Conservation (phyloP, 192 early-diverging fungal genomes). For the Entophlyctis luteolus region DNA sequence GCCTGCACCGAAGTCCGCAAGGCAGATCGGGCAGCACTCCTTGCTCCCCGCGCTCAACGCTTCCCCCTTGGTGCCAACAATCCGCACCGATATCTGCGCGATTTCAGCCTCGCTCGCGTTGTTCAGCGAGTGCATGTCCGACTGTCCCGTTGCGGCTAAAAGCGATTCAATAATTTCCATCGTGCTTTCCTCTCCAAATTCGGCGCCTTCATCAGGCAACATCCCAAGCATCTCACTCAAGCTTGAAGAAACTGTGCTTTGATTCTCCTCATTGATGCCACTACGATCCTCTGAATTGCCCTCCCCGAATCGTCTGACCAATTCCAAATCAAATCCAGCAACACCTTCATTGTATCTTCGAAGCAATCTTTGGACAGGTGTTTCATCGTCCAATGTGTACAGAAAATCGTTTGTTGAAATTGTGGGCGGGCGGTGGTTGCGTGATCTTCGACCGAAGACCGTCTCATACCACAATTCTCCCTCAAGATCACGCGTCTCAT, state of each 20-base stretch:
- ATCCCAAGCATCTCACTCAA: background rate
- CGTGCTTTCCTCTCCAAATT: background rate
- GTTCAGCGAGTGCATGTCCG: background rate
- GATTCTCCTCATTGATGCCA: background rate
- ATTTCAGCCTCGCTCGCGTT: background rate
- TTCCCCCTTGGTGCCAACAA: background rate
- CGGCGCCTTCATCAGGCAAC: background rate
- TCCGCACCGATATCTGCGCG: constrained; percentile 1
- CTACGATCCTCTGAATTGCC: background rate
- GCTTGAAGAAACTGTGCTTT: background rate
- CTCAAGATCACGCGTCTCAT: background rate
- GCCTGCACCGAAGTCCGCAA: constrained; percentile 20
- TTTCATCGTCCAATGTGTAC: constrained; percentile 7
- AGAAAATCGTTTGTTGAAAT: background rate
- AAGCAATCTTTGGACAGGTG: constrained; percentile 20
- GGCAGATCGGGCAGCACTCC: constrained; percentile 25
- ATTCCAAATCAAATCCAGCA: constrained; percentile 8
- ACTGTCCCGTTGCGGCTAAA: too few relatives aligned
- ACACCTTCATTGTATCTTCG: constrained; percentile 13
- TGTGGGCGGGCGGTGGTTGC: background rate
- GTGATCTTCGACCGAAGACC: constrained; percentile 22
- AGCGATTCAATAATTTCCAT: constrained; percentile 7
- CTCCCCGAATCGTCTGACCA: constrained; percentile 3
- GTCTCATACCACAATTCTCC: constrained; percentile 13
- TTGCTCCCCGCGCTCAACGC: background rate